Conservation (phyloP, 129 eudicot species). For the Chrysanthemum makinoi region DNA sequence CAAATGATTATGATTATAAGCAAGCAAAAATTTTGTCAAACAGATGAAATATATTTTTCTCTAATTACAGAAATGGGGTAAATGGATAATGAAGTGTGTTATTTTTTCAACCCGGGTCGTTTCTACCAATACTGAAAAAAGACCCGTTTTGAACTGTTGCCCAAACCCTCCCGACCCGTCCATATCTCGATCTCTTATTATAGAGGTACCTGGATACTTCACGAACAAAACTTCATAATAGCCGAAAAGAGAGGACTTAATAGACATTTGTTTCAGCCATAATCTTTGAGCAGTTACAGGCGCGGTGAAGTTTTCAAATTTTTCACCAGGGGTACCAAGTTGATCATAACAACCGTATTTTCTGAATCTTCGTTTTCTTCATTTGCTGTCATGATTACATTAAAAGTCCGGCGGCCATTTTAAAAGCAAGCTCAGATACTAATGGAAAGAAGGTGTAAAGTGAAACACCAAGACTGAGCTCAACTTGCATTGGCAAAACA, state of each 20-base stretch:
- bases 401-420: slow-evolving; percentile 60
- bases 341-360: slow-evolving; percentile 63
- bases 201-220: slow-evolving; percentile 66
- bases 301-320: slow-evolving; percentile 62
- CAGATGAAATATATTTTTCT: too few relatives aligned
- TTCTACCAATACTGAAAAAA: too few relatives aligned
- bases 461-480: slow-evolving; percentile 56
- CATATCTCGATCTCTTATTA: background rate
- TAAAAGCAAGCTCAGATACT: slow-evolving; percentile 80
- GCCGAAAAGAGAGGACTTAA: slow-evolving; percentile 58
- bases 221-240: slow-evolving; percentile 74
- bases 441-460: slow-evolving; percentile 83
- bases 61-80: too few relatives aligned
- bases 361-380: slow-evolving; percentile 70
- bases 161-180: too few relatives aligned
- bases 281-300: slow-evolving; percentile 57
- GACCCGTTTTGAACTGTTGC: too few relatives aligned
- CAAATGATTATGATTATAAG: too few relatives aligned
- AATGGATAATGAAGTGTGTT: too few relatives aligned
- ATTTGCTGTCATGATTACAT: slow-evolving; percentile 84
- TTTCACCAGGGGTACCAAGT: slow-evolving; percentile 80
- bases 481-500: slow-evolving; percentile 79
- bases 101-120: too few relatives aligned
- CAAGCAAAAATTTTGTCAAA: too few relatives aligned
- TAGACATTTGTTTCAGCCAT: slow-evolving; percentile 69